Conservation (phyloP, 2,329 filamentous ascomycete genomes). For the Arthrocladium fulminans region DNA sequence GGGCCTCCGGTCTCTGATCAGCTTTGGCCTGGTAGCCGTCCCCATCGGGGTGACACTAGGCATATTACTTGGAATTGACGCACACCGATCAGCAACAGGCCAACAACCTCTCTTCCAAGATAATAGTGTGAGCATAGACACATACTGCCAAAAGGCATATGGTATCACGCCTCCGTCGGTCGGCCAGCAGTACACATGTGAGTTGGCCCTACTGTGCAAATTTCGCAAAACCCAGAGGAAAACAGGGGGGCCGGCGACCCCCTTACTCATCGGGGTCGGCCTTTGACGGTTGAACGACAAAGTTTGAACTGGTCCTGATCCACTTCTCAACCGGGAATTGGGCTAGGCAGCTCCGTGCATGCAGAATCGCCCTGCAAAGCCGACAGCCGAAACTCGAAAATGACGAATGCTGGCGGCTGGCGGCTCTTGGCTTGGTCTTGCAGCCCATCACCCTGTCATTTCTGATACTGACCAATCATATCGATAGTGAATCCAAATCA, state of each 20-base stretch:
- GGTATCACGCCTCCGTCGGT: conserved; percentile 39
- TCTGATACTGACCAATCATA: conserved; percentile 2
- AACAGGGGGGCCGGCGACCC: neutral
- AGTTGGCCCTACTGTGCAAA: conserved; percentile 23
- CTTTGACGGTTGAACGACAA: neutral
- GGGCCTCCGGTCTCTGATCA: conserved; percentile 40
- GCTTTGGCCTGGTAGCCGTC: conserved; percentile 42
- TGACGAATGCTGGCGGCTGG: no score
- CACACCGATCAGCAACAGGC: conserved; percentile 36
- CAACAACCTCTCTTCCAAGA: conserved; percentile 38
- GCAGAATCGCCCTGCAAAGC: neutral
- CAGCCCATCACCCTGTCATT: neutral
- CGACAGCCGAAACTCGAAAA: neutral
- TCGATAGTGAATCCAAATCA: conserved; percentile 48
- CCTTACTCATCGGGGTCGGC: neutral
- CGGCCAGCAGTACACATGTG: conserved; percentile 41
- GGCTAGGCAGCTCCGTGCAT: neutral
- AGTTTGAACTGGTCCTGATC: neutral
- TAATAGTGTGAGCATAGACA: conserved; percentile 30
- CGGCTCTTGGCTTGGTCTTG: neutral
- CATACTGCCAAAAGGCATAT: conserved; percentile 37
- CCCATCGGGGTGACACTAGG: conserved; percentile 44
- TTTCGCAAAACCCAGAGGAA: neutral
- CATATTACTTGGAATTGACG: conserved; percentile 43
- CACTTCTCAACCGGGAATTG: neutral